Evolutionary conservation across 139 green algal species (phyloP), one percentile per base, ranked within the genome.

Genomic region (Edaphochlamys debaryana): DNA sequence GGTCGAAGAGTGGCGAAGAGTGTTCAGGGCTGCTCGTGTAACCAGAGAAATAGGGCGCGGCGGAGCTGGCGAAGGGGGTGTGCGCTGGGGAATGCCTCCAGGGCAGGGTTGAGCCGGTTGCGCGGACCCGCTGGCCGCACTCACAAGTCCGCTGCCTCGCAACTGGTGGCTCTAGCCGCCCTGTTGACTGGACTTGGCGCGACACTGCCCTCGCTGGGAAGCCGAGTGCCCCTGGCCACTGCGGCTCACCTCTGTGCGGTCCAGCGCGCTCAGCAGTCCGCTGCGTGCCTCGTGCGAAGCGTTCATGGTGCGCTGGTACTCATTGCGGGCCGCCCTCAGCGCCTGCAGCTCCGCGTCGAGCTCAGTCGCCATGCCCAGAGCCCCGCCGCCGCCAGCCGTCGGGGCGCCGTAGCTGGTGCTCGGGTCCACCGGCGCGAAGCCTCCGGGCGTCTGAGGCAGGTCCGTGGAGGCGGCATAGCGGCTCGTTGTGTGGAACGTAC

Each of bases 261-360:
- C 79, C 32, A 86, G 36, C 13, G 66, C 52, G 9, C 25, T 41
- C 73, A 87, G 54, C 63, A 84, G 79, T 13, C 34, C 74, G 45
- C 54, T 84, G 17, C 72, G 54, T 23, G 80, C 52, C 2, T 63
- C 79, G 40, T 86, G 56, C 48, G 84, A 42, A 27, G 79, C 56
- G 32, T 77, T 60, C 25, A 89, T 37, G 8, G 67, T 79, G 27
- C 40, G 62, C 58, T 87, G 86, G 69, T 82, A 89, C 30, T 82
- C 73, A 5, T 32, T 75, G 2, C 86, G 62, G 13, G 71, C 79
- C n/a, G 45, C 52, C 37, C 85, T 45, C 66, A 89, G 71, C 20
- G 72, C 79, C n/a, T 68, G 36, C 22, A 89, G 38, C 66, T 80
- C 73, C 4, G 56, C 73, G 29, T 80, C 73, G 4, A 80, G 38